These are phyloP conservation scores for Theileria orientalis DNA, from an alignment of 169 alveolate species.

Conservation along the genomic window DNA sequence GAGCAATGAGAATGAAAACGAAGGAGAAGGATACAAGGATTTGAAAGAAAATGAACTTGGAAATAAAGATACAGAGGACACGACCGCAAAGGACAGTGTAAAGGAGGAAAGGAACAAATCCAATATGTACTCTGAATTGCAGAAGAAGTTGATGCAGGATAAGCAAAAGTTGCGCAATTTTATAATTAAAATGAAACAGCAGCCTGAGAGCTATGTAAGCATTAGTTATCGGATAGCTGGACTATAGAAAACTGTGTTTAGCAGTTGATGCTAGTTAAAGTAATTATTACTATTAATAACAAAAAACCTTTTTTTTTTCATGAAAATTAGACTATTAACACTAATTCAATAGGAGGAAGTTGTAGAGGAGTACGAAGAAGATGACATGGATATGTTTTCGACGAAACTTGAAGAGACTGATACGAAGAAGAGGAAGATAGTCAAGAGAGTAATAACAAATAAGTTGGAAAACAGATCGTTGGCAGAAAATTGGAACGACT, in stretches of 20 bases:
- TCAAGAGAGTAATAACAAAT: not conserved
- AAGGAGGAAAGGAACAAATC: not conserved
- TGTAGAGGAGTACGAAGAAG: slow-evolving; percentile 39
- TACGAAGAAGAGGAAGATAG: slow-evolving; percentile 5
- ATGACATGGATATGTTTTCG: slow-evolving; percentile 64
- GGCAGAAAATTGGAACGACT: slow-evolving; percentile 78
- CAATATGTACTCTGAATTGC: slow-evolving; percentile 33
- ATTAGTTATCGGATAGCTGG: slow-evolving; percentile 38
- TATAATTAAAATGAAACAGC: slow-evolving; percentile 68
- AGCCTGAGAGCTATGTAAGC: slow-evolving; percentile 51
- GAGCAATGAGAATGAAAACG: not conserved
- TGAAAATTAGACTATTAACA: not conserved
- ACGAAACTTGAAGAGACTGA: not conserved
- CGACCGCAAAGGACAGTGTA: not conserved
- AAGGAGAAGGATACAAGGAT: not conserved
- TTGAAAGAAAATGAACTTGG: not conserved
- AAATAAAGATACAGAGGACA: not conserved
- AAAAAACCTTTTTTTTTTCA: not conserved
- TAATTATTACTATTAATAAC: no score
- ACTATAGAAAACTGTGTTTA: not conserved
- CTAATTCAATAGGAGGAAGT: slow-evolving; percentile 12
- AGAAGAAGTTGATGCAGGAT: slow-evolving; percentile 66
- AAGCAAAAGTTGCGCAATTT: slow-evolving; percentile 69
- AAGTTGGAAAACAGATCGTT: slow-evolving; percentile 55
- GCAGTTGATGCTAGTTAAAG: no score